Evolutionary conservation across 2,329 filamentous ascomycete species (phyloP).

Genomic region (Stachybotrys chartarum): DNA sequence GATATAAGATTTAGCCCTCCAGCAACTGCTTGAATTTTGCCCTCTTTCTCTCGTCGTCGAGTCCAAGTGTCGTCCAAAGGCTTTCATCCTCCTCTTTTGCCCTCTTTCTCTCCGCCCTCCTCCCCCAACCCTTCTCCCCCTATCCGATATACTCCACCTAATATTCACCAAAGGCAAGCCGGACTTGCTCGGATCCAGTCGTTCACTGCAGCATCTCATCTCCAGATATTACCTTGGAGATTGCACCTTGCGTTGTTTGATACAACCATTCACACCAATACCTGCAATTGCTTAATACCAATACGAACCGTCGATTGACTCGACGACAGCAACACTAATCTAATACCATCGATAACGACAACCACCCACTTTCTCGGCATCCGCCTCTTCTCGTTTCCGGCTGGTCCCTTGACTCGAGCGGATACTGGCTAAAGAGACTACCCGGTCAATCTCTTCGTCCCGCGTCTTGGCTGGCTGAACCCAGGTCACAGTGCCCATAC

Average conservation of each 20-base stretch:
- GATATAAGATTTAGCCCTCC: constrained; percentile 53
- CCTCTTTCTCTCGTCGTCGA: constrained; percentile 29
- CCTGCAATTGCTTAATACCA: constrained; percentile 1
- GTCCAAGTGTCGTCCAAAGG: constrained; percentile 43
- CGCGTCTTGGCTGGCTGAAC: constrained; percentile 16
- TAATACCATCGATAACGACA: constrained; percentile 15
- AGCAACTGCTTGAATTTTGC: constrained; percentile 32
- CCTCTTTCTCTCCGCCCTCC: constrained; percentile 24
- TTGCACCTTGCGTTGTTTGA: constrained; percentile 16
- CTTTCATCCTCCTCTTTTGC: constrained; percentile 28
- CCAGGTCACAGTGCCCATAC: constrained; percentile 13
- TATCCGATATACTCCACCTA: constrained; percentile 12
- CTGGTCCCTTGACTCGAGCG: constrained; percentile 15
- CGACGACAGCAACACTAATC: constrained; percentile 19
- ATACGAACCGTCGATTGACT: constrained; percentile 10
- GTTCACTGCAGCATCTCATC: constrained; percentile 28
- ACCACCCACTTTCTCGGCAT: neutral
- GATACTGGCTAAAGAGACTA: constrained; percentile 8
- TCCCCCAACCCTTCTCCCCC: constrained; percentile 18
- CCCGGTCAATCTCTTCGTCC: constrained; percentile 17
- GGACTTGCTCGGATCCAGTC: constrained; percentile 52
- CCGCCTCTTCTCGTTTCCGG: constrained; percentile 8
- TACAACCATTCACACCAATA: constrained; percentile 17
- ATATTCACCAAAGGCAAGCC: constrained; percentile 46
- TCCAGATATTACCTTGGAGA: neutral